Conservation (phyloP, 768 basidiomycete genomes). For the Tricholomella constricta region DNA sequence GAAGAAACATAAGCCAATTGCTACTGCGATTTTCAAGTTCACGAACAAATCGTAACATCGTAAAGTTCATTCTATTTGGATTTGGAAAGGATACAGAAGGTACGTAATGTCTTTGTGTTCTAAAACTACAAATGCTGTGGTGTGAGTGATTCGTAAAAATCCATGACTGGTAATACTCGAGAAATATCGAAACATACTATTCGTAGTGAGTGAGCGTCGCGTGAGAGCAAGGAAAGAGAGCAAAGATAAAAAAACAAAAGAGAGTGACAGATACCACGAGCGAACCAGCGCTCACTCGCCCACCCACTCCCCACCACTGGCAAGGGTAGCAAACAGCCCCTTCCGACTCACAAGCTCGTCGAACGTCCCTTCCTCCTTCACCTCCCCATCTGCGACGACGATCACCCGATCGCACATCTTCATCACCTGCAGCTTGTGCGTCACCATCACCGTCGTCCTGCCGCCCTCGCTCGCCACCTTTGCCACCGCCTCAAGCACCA, state of each 20-base stretch:
- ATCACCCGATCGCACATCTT: conserved; percentile 87
- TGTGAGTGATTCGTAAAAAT: conserved; percentile 3
- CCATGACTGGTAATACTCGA: conserved; percentile 5
- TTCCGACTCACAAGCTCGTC: conserved; percentile 64
- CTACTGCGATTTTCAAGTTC: too few species aligned
- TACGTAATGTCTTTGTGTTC: conserved; percentile 2
- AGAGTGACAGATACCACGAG: conserved; percentile 3
- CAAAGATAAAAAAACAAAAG: not conserved
- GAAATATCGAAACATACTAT: conserved; percentile 3
- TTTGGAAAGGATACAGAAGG: conserved; percentile 2
- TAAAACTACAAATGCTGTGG: conserved; percentile 15
- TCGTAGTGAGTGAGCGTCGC: not conserved
- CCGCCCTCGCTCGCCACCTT: conserved; percentile 44
- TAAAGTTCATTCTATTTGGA: conserved; percentile 15
- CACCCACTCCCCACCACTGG: conserved; percentile 56
- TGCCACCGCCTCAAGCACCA: conserved; percentile 57
- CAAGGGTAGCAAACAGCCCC: conserved; percentile 77
- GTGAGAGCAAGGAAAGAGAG: not conserved
- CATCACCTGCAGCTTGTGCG: conserved; percentile 92
- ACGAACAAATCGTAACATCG: too few species aligned
- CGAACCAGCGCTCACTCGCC: conserved; percentile 15
- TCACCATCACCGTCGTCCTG: conserved; percentile 88
- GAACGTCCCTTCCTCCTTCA: conserved; percentile 80
- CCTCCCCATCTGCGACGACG: conserved; percentile 73
- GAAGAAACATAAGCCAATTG: too few species aligned